Base-by-base conservation (phyloP, 805 yeast genomes). In the Candida koratica region DNA sequence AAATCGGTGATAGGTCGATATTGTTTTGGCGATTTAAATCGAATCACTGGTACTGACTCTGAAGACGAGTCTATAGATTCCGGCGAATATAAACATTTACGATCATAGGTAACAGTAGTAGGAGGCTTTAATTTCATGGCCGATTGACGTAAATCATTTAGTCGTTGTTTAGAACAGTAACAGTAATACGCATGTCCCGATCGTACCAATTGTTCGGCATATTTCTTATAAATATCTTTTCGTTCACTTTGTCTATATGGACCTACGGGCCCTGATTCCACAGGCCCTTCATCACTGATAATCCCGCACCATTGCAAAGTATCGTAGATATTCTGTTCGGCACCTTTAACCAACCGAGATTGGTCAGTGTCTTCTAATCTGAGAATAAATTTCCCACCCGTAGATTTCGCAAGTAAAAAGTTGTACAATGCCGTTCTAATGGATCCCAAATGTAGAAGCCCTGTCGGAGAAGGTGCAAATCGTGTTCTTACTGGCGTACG, bases 391-490 rank as follows among this genome's bases (percentile, higher is more conserved):
- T 76, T 73, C 0, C 98, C 98, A 0, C 76, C 75, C 0, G 96
- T 86, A 36, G 74, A 69, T 48, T 68, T 77, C 0, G 98, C 97
- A 11, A 85, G 61, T 12, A 93, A 58, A 50, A 80, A 93, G 57
- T 93, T 93, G 60, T 87, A 93, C 13, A 93, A 59, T 0, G 97
- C 97, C 0, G 99, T 93, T 55, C 99, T 65, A 30, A 93, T 55
- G 0, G 97, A 89, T 0, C 99, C 99, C 41, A 93, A 56, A 55
- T 93, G 99, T n/a, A 93, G 67, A 43, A 76, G 76, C 0, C 99
- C 99, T 0, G 99, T 93, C 1, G 99, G 99, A 2, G 97, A 88
- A 0, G 99, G 98, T 0, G 99, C 99, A 60, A 93, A 93, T 45
- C 99, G 64, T 1, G 97, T 85, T 45, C 96, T 60, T 0, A 79